phyloP scores from a whole-genome alignment of 306 rosid species.

The Vigna angularis region DNA sequence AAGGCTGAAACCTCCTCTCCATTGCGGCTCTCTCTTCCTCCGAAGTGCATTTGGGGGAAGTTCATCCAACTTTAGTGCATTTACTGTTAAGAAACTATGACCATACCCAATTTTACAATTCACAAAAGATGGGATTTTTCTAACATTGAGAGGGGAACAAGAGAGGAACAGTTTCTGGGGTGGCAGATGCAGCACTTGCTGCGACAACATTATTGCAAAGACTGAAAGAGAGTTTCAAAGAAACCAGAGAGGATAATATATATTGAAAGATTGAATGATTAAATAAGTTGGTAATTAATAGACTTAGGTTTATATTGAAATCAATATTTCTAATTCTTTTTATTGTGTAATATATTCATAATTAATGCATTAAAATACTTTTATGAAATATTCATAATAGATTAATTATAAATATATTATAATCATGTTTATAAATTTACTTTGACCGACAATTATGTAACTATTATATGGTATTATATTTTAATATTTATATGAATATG shows the following conservation, averaged over 20 bases:
- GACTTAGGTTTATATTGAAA: too few species aligned
- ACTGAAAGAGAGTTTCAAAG: neutral
- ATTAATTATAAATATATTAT: too few species aligned
- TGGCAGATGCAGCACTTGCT: conserved; percentile 32
- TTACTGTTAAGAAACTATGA: neutral
- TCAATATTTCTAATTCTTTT: too few species aligned
- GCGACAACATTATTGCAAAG: conserved; percentile 36
- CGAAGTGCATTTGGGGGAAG: conserved; percentile 83
- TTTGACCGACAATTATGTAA: too few species aligned
- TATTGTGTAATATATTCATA: too few species aligned
- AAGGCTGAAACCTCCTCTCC: conserved; percentile 92
- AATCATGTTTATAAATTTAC: too few species aligned
- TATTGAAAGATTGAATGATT: neutral
- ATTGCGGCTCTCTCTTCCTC: conserved; percentile 65
- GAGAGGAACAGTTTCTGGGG: conserved; percentile 19
- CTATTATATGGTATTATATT: too few species aligned
- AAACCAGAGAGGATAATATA: neutral
- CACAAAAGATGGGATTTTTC: conserved; percentile 13
- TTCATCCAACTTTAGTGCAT: conserved; percentile 49
- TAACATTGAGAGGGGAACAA: neutral
- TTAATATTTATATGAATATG: too few species aligned
- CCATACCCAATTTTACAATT: neutral
- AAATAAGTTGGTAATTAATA: too few species aligned
- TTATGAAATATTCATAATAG: too few species aligned
- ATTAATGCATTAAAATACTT: too few species aligned